These are phyloP conservation scores for Laguncularia racemosa DNA, from an alignment of 345 rosid species.

Conservation along the genomic window DNA sequence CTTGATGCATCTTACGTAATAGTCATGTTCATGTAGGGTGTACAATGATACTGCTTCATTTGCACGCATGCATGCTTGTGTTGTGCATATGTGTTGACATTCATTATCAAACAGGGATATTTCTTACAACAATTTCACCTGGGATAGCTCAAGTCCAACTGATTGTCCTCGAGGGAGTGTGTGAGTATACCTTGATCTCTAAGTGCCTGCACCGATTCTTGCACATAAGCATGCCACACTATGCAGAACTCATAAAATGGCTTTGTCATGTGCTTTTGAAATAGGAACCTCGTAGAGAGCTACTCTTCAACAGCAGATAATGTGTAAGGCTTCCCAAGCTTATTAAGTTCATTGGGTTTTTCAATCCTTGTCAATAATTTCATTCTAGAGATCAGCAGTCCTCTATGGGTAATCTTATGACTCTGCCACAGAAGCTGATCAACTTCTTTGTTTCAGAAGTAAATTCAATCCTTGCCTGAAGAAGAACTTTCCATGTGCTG, in stretches of 20 bases:
- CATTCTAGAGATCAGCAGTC: background rate
- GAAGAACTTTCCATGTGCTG: slow-evolving; percentile 56
- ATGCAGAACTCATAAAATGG: background rate
- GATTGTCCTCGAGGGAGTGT: slow-evolving; percentile 53
- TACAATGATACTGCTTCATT: no score
- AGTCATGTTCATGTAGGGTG: no score
- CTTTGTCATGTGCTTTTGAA: slow-evolving; percentile 1
- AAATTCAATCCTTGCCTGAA: slow-evolving; percentile 45
- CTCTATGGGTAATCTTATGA: no score
- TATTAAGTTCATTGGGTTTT: background rate
- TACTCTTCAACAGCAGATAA: slow-evolving; percentile 29
- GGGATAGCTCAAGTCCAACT: slow-evolving; percentile 43
- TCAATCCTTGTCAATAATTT: background rate
- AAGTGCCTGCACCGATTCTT: background rate
- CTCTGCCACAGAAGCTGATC: no score
- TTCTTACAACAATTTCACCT: slow-evolving; percentile 68
- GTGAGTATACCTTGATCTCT: slow-evolving; percentile 34
- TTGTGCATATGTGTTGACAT: background rate
- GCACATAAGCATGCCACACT: background rate
- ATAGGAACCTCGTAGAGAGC: slow-evolving; percentile 83
- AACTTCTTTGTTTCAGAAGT: slow-evolving; percentile 36
- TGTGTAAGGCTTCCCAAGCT: slow-evolving; percentile 39
- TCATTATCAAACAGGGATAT: slow-evolving; percentile 53
- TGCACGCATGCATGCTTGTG: no score
- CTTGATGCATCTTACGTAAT: no score